Evolutionary conservation across 192 early-diverging fungal species (phyloP).

Genomic region (Entomortierella lignicola): DNA sequence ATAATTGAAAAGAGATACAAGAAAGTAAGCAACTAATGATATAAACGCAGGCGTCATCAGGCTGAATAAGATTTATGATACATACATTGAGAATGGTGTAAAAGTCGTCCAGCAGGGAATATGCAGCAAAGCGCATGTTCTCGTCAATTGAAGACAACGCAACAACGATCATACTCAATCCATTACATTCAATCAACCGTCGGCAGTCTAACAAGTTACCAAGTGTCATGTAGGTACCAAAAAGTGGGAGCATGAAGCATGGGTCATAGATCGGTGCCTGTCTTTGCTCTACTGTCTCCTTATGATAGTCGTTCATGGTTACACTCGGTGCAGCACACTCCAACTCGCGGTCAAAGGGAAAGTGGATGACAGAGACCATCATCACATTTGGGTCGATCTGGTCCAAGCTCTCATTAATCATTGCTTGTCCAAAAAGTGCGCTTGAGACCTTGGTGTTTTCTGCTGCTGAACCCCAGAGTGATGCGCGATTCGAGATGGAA

Average conservation of each 20-base stretch:
- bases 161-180: conserved; percentile 75
- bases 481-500: conserved; percentile 68
- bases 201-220: conserved; percentile 68
- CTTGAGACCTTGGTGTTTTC: conserved; percentile 49
- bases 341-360: conserved; percentile 58
- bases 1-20: no score
- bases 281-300: conserved; percentile 17
- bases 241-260: conserved; percentile 77
- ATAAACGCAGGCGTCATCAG: no score
- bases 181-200: conserved; percentile 74
- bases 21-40: no score
- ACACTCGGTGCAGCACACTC: conserved; percentile 14
- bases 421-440: conserved; percentile 52
- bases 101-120: conserved; percentile 74
- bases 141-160: conserved; percentile 66
- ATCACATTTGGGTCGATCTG: conserved; percentile 74
- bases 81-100: conserved; percentile 68
- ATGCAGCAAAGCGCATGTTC: conserved; percentile 69
- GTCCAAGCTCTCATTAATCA: conserved; percentile 67
- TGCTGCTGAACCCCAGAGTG: conserved; percentile 67
- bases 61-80: no score
- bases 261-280: conserved; percentile 69
- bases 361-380: conserved; percentile 68
- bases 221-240: conserved; percentile 64
- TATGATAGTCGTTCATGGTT: conserved; percentile 12